Percentiles rank a stretch among this genome's conserved stretches.
phyloP scores from a whole-genome alignment of 768 basidiomycete genomes.

The Mycena sanguinolenta region DNA sequence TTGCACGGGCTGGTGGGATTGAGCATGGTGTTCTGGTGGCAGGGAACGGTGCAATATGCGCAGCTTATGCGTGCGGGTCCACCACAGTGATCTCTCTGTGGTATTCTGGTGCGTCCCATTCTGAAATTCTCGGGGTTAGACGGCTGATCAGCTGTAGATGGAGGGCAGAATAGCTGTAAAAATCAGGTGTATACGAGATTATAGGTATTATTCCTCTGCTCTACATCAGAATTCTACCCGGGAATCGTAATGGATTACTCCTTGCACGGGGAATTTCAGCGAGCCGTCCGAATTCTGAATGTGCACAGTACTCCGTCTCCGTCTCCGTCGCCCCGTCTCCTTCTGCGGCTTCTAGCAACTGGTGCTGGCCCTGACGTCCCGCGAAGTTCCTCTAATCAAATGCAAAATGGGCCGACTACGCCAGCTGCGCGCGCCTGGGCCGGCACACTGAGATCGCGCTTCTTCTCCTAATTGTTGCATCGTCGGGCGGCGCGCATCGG shows the following conservation, averaged over 20 bases:
- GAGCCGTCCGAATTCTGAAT: no score
- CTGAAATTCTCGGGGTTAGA: not conserved
- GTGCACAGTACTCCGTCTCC: no score
- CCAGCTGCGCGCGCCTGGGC: no score
- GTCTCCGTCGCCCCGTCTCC: no score
- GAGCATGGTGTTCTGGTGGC: constrained; percentile 87
- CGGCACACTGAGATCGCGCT: no score
- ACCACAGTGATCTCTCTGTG: constrained; percentile 25
- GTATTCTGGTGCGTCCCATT: not conserved
- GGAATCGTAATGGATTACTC: not conserved
- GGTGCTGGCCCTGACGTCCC: no score
- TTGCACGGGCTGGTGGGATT: constrained; percentile 80
- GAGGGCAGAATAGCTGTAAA: not conserved
- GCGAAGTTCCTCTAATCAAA: no score
- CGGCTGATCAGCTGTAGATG: not conserved
- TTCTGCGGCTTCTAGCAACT: no score
- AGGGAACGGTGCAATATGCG: constrained; percentile 71
- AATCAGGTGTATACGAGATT: not conserved
- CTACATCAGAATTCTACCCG: no score
- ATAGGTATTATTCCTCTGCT: not conserved
- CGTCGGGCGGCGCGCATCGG: no score
- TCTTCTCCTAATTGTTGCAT: no score
- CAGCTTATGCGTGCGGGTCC: constrained; percentile 51
- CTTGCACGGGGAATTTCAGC: not conserved
- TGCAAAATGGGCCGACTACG: no score